Evolutionary conservation across 192 early-diverging fungal genomes (phyloP), one percentile per base, ranked within the genome.

Genomic region (Borealophlyctis nickersoniae): DNA sequence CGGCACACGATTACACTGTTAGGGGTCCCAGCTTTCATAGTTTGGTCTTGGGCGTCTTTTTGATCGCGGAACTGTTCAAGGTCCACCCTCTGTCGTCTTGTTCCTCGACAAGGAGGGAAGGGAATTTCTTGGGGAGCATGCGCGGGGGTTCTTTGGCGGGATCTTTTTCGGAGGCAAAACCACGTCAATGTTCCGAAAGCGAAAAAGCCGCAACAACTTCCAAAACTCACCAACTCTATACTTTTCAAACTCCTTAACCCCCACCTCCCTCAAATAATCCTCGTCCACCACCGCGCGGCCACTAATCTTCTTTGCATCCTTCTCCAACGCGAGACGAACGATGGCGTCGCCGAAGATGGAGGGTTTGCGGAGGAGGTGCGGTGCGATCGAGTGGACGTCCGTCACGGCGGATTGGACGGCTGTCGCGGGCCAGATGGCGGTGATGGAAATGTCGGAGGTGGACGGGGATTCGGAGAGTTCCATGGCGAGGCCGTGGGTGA

Each of bases 71-170:
- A 45, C 39, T 45, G 19, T 52, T 56, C 56, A 71, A 48, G 22
- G 49, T 27, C 23, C 73, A 65, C 30, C 75, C 75, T n/a, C 75
- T 65, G 33, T 77, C 75, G 32, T 77, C 75, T 60, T 77, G 75
- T 49, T 77, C 75, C 39, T 74, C 63, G 9, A 77, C 75, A 3
- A 63, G 27, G 26, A 77, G 45, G 2, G 33, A 31, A 13, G 75
- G 75, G 36, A 77, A 77, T 16, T 62, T 53, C 36, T 65, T 71
- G 50, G 75, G 75, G 30, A 77, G 54, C 71, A 74, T 77, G 27
- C 75, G 60, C 22, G 71, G 61, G 19, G 66, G 65, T 45, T 77
- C 69, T 4, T 32, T 32, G 0, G n/a, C 45, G 7, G 70, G 70
- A 58, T 52, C 54, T 22, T 59, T 22, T n/a, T n/a, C n/a, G n/a